These are phyloP conservation scores for Aspergillus cavernicola DNA, from an alignment of 495 filamentous ascomycete species.

Conservation along the genomic window DNA sequence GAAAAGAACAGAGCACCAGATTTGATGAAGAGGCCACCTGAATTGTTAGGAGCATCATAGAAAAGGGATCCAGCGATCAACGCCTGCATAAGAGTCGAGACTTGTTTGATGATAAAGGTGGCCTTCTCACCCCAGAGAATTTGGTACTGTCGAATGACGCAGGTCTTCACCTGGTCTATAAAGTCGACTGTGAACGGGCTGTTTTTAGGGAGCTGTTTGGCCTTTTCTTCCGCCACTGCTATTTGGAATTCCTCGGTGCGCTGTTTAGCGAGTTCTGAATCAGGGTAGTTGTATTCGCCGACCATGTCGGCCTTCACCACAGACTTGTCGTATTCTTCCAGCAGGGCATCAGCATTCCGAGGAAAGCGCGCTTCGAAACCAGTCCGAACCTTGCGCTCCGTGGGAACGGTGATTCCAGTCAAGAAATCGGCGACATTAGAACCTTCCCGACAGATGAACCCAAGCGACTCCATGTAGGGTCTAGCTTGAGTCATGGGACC, in stretches of 20 bases:
- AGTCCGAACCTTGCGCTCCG: constrained; percentile 55
- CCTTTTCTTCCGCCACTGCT: constrained; percentile 41
- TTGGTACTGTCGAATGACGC: constrained; percentile 52
- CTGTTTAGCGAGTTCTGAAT: constrained; percentile 37
- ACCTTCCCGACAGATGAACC: constrained; percentile 61
- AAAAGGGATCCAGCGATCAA: constrained; percentile 42
- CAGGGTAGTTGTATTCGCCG: constrained; percentile 49
- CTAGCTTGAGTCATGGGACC: constrained; percentile 56
- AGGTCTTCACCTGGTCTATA: constrained; percentile 53
- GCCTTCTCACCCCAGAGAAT: constrained; percentile 59
- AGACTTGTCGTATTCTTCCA: constrained; percentile 39
- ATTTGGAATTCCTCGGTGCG: constrained; percentile 48
- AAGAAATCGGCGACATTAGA: constrained; percentile 65
- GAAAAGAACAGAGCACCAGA: constrained; percentile 65
- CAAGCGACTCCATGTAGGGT: constrained; percentile 64
- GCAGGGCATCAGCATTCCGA: constrained; percentile 40
- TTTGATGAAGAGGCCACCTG: constrained; percentile 48
- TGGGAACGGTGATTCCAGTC: constrained; percentile 66
- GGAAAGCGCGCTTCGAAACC: constrained; percentile 49
- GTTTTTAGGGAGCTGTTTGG: constrained; percentile 34
- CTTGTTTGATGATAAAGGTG: constrained; percentile 58
- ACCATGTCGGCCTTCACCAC: constrained; percentile 30
- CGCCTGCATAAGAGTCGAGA: constrained; percentile 36
- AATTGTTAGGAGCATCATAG: constrained; percentile 35
- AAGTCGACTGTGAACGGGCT: constrained; percentile 58